Percentiles rank a stretch among this genome's conserved stretches.
These are phyloP conservation scores for Termitomyces eurrhizus DNA, from an alignment of 768 basidiomycete genomes.

Conservation along the genomic window DNA sequence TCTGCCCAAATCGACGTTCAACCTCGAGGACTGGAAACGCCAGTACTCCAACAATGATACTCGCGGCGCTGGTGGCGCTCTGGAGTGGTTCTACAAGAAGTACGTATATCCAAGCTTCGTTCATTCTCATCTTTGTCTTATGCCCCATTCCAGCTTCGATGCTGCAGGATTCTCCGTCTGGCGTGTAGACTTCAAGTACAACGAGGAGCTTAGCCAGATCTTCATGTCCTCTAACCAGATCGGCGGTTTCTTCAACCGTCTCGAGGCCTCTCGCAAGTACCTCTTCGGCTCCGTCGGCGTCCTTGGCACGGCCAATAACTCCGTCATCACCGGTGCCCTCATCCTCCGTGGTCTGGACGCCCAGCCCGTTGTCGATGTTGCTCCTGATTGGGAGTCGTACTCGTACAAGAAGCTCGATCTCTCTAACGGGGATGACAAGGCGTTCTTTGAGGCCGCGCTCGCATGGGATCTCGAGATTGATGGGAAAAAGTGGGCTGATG, in stretches of 20 bases:
- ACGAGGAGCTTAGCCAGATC: constrained; percentile 82
- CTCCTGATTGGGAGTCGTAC: constrained; percentile 93
- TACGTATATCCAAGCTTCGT: constrained; percentile 21
- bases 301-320: constrained; percentile 74
- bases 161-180: constrained; percentile 84
- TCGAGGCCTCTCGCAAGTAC: constrained; percentile 96
- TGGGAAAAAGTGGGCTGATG: constrained; percentile 76
- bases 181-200: constrained; percentile 97
- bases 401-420: constrained; percentile 74
- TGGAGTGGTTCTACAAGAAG: constrained; percentile 98
- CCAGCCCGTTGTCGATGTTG: constrained; percentile 67
- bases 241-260: constrained; percentile 96
- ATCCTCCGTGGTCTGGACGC: constrained; percentile 79
- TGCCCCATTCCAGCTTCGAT: constrained; percentile 61
- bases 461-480: constrained; percentile 90
- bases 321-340: constrained; percentile 75
- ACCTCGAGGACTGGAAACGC: constrained; percentile 95
- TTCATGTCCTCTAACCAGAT: constrained; percentile 97
- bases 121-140: too few species aligned
- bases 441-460: constrained; percentile 87
- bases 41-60: constrained; percentile 98
- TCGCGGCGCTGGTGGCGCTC: constrained; percentile 70
- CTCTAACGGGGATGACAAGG: constrained; percentile 67
- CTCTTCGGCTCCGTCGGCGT: constrained; percentile 93
- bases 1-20: constrained; percentile 83